phyloP scores from a whole-genome alignment of 1,284 basidiomycete genomes.

The Trichosporon sp. region DNA sequence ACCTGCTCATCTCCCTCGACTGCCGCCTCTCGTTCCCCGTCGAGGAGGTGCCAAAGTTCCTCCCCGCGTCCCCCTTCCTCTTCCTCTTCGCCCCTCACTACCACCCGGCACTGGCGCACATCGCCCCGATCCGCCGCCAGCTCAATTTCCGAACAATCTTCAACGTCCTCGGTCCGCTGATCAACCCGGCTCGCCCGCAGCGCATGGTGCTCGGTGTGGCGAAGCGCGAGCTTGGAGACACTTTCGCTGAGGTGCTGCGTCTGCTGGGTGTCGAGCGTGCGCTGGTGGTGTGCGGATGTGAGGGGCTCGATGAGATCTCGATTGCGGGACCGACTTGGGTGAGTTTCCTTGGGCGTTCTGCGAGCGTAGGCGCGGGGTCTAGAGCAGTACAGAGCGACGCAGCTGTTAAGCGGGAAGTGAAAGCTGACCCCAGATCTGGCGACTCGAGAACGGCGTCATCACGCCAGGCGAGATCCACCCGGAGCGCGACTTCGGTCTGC shows the following conservation, averaged over 20 bases:
- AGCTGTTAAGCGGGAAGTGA: too few relatives aligned
- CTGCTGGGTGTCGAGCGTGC: slow-evolving; percentile 65
- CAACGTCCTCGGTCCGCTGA: slow-evolving; percentile 89
- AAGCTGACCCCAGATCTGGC: slow-evolving; percentile 49
- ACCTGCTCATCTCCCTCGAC: slow-evolving; percentile 78
- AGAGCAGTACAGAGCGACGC: too few relatives aligned
- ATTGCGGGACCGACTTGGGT: slow-evolving; percentile 83
- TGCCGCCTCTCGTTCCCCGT: slow-evolving; percentile 69
- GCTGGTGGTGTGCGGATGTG: slow-evolving; percentile 87
- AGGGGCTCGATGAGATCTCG: slow-evolving; percentile 90
- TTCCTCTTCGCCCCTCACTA: slow-evolving; percentile 93
- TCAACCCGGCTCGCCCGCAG: slow-evolving; percentile 81
- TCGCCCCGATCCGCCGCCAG: slow-evolving; percentile 77
- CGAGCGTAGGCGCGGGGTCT: too few relatives aligned
- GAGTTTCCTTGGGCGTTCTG: slow-evolving; percentile 19
- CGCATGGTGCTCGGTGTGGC: slow-evolving; percentile 90
- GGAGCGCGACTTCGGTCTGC: slow-evolving; percentile 62
- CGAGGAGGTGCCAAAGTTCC: slow-evolving; percentile 56
- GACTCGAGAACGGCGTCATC: slow-evolving; percentile 48
- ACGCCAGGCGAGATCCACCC: slow-evolving; percentile 48
- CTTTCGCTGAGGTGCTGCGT: slow-evolving; percentile 71
- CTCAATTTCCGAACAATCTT: slow-evolving; percentile 96
- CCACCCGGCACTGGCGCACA: slow-evolving; percentile 76
- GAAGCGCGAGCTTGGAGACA: slow-evolving; percentile 70
- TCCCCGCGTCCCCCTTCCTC: slow-evolving; percentile 63